Evolutionary conservation across 257 asterid species (phyloP).

Genomic region (Leonotis leonurus): DNA sequence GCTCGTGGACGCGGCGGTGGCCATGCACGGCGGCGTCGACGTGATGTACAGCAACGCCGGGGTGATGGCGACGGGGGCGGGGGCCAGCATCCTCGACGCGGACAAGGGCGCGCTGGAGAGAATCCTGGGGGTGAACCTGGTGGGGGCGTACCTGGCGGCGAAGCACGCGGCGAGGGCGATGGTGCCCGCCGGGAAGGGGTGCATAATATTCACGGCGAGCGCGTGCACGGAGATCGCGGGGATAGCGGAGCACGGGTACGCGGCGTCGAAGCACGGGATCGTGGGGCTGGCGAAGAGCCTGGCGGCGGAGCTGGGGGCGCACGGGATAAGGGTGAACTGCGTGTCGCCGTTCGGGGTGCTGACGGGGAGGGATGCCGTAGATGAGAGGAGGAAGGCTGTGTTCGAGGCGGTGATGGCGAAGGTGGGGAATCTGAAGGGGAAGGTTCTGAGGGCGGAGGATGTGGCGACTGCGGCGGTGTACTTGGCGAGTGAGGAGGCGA

Average conservation of each 20-base stretch:
- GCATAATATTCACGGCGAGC: conserved; percentile 46
- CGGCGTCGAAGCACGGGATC: conserved; percentile 33
- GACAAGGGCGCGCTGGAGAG: conserved; percentile 18
- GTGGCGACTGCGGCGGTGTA: conserved; percentile 39
- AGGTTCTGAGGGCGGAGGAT: conserved; percentile 20
- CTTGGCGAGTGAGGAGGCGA: conserved; percentile 41
- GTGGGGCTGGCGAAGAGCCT: conserved; percentile 34
- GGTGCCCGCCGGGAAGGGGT: conserved; percentile 29
- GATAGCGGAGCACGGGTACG: conserved; percentile 19
- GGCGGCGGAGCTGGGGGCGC: conserved; percentile 36
- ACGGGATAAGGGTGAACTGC: conserved; percentile 48
- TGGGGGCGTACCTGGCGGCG: conserved; percentile 36
- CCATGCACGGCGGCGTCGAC: conserved; percentile 40
- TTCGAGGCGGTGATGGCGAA: conserved; percentile 1
- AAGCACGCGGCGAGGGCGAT: conserved; percentile 52
- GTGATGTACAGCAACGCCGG: conserved; percentile 52
- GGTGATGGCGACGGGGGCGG: background rate
- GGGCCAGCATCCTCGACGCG: conserved; percentile 12
- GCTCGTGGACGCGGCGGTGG: conserved; percentile 22
- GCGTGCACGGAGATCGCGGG: conserved; percentile 33
- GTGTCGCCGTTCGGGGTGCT: conserved; percentile 40
- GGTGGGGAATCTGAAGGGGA: conserved; percentile 31
- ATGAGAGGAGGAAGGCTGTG: background rate
- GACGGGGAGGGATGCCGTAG: background rate
- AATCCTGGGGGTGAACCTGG: conserved; percentile 24